Conservation (phyloP, 345 rosid species). For the Microcos paniculata region DNA sequence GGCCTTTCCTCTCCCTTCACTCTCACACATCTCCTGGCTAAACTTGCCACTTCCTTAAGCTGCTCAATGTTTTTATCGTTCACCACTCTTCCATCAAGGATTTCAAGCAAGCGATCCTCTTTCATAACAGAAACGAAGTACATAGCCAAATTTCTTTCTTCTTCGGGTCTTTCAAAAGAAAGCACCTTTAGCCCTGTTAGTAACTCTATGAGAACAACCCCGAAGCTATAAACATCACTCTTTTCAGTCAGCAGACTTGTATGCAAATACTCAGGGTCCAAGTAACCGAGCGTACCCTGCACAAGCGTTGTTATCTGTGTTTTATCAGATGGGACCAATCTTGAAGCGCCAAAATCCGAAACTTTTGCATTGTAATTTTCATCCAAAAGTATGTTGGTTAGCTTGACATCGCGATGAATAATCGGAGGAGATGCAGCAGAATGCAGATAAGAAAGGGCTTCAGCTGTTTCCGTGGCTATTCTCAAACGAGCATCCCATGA, state of each 20-base stretch:
- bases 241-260: slow-evolving; percentile 10
- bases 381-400: slow-evolving; percentile 42
- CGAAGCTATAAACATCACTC: slow-evolving; percentile 53
- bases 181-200: not conserved
- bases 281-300: not conserved
- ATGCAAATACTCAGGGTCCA: slow-evolving; percentile 9
- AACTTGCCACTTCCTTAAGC: not conserved
- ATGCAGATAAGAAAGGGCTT: slow-evolving; percentile 40
- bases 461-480: slow-evolving; percentile 35
- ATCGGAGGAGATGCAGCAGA: slow-evolving; percentile 36
- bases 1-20: too few relatives aligned
- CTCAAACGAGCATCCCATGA: slow-evolving; percentile 33
- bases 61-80: not conserved
- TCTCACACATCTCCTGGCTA: not conserved
- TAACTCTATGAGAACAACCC: slow-evolving; percentile 26
- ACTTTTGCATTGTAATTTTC: slow-evolving; percentile 35
- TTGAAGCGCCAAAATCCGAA: slow-evolving; percentile 48
- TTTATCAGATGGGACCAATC: slow-evolving; percentile 35
- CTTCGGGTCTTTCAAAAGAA: not conserved
- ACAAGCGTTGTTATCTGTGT: slow-evolving; percentile 36
- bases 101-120: not conserved
- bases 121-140: not conserved
- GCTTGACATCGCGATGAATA: slow-evolving; percentile 40
- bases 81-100: not conserved
- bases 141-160: not conserved